These are phyloP conservation scores for Penicillium taxi DNA, from an alignment of 495 filamentous ascomycete genomes.

Conservation along the genomic window DNA sequence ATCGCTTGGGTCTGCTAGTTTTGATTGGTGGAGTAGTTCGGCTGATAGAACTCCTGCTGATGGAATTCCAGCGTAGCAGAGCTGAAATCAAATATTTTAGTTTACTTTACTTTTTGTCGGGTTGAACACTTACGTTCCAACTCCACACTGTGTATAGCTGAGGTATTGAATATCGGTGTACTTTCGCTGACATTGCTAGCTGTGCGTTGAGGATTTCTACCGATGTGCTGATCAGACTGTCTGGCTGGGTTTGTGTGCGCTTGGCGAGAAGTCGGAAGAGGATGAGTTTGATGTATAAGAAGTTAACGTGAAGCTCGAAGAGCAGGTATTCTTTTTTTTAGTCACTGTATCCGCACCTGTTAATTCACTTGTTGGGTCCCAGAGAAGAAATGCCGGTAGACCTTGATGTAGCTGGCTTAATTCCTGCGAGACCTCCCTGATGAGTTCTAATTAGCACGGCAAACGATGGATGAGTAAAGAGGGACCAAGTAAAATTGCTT, in stretches of 20 bases:
- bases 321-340: constrained; percentile 8
- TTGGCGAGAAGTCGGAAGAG: constrained; percentile 44
- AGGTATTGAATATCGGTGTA: constrained; percentile 1
- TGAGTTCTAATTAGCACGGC: not conserved
- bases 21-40: constrained; percentile 37
- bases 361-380: constrained; percentile 4
- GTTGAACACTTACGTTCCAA: constrained; percentile 6
- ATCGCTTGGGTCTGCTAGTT: not conserved
- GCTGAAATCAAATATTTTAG: not conserved
- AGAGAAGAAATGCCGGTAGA: constrained; percentile 17
- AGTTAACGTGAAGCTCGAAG: constrained; percentile 30
- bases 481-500: no score
- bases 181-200: constrained; percentile 19
- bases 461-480: no score
- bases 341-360: no score
- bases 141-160: no score
- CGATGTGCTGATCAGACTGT: constrained; percentile 38
- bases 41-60: constrained; percentile 48
- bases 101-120: no score
- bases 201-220: constrained; percentile 38
- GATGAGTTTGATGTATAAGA: constrained; percentile 46
- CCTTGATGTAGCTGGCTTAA: constrained; percentile 3
- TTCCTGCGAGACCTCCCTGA: constrained; percentile 11
- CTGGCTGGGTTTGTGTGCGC: constrained; percentile 31
- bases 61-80: constrained; percentile 36